Evolutionary conservation across 345 rosid genomes (phyloP).

Genomic region (Bruguiera sexangula): DNA sequence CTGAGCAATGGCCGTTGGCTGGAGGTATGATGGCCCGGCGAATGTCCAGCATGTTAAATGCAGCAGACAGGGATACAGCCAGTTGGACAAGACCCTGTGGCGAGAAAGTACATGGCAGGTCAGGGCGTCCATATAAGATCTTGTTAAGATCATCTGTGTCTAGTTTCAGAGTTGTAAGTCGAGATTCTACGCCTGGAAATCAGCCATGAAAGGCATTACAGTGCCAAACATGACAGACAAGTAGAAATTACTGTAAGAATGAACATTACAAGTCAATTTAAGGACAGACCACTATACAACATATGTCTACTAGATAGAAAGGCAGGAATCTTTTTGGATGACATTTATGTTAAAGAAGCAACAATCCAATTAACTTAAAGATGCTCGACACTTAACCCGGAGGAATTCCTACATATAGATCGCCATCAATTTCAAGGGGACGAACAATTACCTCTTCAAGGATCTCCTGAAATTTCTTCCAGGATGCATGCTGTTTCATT

Average conservation of each 20-base stretch:
- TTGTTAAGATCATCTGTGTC: conserved; percentile 58
- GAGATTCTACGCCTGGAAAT: conserved; percentile 79
- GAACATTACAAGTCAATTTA: neutral
- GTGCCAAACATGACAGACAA: neutral
- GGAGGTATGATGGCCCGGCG: conserved; percentile 92
- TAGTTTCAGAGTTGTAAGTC: conserved; percentile 70
- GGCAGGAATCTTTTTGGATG: neutral
- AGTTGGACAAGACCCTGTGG: conserved; percentile 37
- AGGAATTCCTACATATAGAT: conserved; percentile 83
- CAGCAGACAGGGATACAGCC: conserved; percentile 44
- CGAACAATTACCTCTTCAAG: conserved; percentile 70
- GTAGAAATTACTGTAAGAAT: neutral
- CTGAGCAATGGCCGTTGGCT: conserved; percentile 87
- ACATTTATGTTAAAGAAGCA: neutral
- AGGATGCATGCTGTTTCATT: conserved; percentile 65
- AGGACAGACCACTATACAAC: neutral
- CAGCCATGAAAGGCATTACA: conserved; percentile 7
- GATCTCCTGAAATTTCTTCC: conserved; percentile 85
- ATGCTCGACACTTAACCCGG: conserved; percentile 45
- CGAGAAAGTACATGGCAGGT: conserved; percentile 72
- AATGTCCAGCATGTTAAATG: conserved; percentile 67
- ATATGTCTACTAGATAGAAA: neutral
- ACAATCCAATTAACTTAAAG: neutral
- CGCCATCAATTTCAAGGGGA: conserved; percentile 79
- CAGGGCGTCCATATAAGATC: conserved; percentile 39